Percentiles rank a stretch among this genome's conserved stretches.
Evolutionary conservation across 2,329 filamentous ascomycete genomes (phyloP).

Genomic region (Trichoderma citrinoviride): DNA sequence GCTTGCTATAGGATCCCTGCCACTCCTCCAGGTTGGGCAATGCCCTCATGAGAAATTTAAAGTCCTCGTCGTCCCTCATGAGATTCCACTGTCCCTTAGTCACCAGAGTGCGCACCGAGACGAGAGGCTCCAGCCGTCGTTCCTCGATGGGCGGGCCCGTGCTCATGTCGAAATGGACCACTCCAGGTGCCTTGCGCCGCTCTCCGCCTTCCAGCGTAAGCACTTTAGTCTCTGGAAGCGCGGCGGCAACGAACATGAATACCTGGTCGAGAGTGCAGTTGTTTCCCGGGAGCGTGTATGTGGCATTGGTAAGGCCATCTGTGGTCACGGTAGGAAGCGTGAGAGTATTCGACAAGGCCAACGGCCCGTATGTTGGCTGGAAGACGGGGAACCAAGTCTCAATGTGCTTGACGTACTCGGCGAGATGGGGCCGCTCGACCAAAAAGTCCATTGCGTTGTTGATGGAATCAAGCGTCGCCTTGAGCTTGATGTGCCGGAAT

Average conservation of each 20-base stretch:
- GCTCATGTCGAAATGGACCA: constrained; percentile 40
- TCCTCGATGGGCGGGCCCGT: constrained; percentile 30
- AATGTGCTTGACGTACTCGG: constrained; percentile 65
- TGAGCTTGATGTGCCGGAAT: constrained; percentile 73
- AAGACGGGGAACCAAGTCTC: constrained; percentile 79
- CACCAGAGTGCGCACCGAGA: constrained; percentile 63
- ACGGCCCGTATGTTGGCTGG: constrained; percentile 51
- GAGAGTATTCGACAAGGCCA: constrained; percentile 43
- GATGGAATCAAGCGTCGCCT: constrained; percentile 64
- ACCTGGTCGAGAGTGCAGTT: constrained; percentile 70
- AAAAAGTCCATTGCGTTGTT: constrained; percentile 62
- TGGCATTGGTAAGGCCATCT: constrained; percentile 55
- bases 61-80: constrained; percentile 62
- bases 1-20: constrained; percentile 66
- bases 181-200: constrained; percentile 69
- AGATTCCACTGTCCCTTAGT: constrained; percentile 78
- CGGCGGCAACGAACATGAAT: constrained; percentile 59
- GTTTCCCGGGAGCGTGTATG: constrained; percentile 58
- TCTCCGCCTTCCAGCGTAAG: constrained; percentile 75
- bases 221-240: constrained; percentile 60
- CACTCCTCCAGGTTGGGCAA: constrained; percentile 64
- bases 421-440: constrained; percentile 54
- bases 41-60: constrained; percentile 58
- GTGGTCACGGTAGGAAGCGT: constrained; percentile 53
- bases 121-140: constrained; percentile 44